These are phyloP conservation scores for Nectriaceae sp. DNA, from an alignment of 2,329 filamentous ascomycete genomes.

Conservation along the genomic window DNA sequence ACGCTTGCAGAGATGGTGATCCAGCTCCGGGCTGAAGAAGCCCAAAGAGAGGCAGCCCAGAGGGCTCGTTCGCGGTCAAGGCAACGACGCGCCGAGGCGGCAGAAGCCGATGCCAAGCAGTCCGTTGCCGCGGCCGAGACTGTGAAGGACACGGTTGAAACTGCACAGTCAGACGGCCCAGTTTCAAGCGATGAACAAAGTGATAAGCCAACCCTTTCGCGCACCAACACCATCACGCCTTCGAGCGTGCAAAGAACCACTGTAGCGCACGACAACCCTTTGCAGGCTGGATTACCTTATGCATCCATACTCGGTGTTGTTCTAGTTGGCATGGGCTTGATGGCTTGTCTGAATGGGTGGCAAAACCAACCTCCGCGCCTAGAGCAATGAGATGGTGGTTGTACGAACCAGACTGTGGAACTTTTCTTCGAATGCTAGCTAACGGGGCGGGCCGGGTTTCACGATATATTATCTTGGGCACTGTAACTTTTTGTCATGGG, in stretches of 20 bases:
- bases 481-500: conserved; percentile 29
- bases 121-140: conserved; percentile 19
- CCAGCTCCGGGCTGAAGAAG: conserved; percentile 72
- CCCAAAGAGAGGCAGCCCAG: conserved; percentile 45
- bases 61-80: conserved; percentile 40
- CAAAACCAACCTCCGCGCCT: conserved; percentile 46
- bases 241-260: conserved; percentile 41
- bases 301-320: conserved; percentile 83
- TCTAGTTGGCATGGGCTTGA: conserved; percentile 76
- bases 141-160: conserved; percentile 16
- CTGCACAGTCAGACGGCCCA: conserved; percentile 16
- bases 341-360: conserved; percentile 87
- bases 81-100: conserved; percentile 28
- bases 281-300: conserved; percentile 66
- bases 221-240: conserved; percentile 52
- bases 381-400: conserved; percentile 38
- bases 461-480: conserved; percentile 23
- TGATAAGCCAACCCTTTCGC: conserved; percentile 47
- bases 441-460: conserved; percentile 14
- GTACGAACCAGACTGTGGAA: conserved; percentile 16
- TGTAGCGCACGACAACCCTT: conserved; percentile 44
- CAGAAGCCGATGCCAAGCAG: conserved; percentile 18
- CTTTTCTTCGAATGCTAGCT: conserved; percentile 13
- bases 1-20: conserved; percentile 86
- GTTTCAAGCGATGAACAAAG: conserved; percentile 35